Conservation (phyloP, 1,284 basidiomycete species). For the Pyrrhoderma noxium region DNA sequence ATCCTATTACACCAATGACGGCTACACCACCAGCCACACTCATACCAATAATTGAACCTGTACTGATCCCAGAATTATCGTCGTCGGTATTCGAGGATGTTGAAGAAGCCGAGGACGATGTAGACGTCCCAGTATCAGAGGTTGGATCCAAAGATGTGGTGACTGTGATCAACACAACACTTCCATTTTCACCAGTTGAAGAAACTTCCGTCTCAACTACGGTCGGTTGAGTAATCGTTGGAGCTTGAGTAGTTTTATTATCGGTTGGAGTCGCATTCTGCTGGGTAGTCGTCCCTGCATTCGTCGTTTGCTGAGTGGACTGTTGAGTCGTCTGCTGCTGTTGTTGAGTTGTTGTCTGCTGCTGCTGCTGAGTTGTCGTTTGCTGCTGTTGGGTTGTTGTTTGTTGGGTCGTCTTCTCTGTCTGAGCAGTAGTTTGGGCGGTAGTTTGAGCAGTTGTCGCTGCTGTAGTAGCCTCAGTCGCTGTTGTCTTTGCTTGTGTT, state of each 20-base stretch:
- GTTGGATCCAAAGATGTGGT: constrained; percentile 19
- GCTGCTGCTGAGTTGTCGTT: constrained; percentile 19
- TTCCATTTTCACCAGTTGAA: constrained; percentile 20
- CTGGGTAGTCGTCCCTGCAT: not conserved
- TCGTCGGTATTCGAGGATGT: constrained; percentile 9
- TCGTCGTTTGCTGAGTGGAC: constrained; percentile 5
- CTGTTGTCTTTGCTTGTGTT: constrained; percentile 17
- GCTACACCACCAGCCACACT: constrained; percentile 73
- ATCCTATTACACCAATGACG: constrained; percentile 55
- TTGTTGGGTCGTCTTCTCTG: constrained; percentile 1
- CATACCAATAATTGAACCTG: constrained; percentile 68
- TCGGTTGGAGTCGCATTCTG: constrained; percentile 7
- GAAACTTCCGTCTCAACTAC: constrained; percentile 19
- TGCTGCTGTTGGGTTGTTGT: constrained; percentile 13
- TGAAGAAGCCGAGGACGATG: constrained; percentile 16
- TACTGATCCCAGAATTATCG: constrained; percentile 36
- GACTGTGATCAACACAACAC: constrained; percentile 18
- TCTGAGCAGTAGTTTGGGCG: constrained; percentile 8
- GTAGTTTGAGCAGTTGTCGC: constrained; percentile 19
- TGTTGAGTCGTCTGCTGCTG: constrained; percentile 1
- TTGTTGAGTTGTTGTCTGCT: constrained; percentile 11
- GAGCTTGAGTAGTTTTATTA: not conserved
- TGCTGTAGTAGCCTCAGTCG: constrained; percentile 14
- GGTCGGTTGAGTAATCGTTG: not conserved
- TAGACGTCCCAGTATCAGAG: constrained; percentile 10